A percentile compares a stretch with the other conserved stretches of the same genome.
Conservation (phyloP, 2,329 filamentous ascomycete species). For the Paraphoma sp. region DNA sequence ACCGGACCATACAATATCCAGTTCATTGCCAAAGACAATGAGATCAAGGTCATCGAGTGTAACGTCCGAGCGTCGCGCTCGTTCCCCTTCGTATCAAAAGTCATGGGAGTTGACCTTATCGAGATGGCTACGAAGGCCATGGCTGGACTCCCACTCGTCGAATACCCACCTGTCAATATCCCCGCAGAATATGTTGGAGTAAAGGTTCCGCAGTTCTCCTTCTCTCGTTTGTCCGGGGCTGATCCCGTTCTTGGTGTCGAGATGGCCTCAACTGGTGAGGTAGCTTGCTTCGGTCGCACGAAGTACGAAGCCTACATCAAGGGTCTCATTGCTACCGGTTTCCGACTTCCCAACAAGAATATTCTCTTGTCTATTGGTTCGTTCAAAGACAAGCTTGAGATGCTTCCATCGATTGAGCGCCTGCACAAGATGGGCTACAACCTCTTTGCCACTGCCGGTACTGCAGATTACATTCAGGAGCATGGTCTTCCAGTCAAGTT, state of each 20-base stretch:
- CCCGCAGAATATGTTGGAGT: conserved; percentile 87
- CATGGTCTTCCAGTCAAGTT: conserved; percentile 92
- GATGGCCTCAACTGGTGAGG: conserved; percentile 98
- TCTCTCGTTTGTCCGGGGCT: conserved; percentile 93
- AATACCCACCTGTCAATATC: conserved; percentile 80
- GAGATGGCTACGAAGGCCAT: conserved; percentile 99
- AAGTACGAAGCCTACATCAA: conserved; percentile 99
- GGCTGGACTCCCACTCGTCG: conserved; percentile 79
- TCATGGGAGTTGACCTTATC: conserved; percentile 96
- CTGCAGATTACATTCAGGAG: conserved; percentile 93
- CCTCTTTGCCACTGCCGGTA: conserved; percentile 94
- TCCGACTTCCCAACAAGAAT: conserved; percentile 95
- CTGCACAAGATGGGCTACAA: conserved; percentile 92
- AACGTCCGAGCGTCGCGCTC: conserved; percentile 96
- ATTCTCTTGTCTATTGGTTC: conserved; percentile 94
- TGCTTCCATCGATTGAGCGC: conserved; percentile 90
- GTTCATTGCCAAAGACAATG: conserved; percentile 99
- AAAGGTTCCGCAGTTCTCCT: conserved; percentile 98
- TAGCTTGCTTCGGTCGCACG: conserved; percentile 92
- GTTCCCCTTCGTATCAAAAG: conserved; percentile 98
- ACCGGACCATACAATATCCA: conserved; percentile 99
- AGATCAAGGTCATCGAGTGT: conserved; percentile 99
- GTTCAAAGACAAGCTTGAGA: conserved; percentile 97
- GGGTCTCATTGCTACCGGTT: conserved; percentile 92
- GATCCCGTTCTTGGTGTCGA: conserved; percentile 97